Evolutionary conservation across 2,329 filamentous ascomycete species (phyloP).

Genomic region (Aspergillus ruber): DNA sequence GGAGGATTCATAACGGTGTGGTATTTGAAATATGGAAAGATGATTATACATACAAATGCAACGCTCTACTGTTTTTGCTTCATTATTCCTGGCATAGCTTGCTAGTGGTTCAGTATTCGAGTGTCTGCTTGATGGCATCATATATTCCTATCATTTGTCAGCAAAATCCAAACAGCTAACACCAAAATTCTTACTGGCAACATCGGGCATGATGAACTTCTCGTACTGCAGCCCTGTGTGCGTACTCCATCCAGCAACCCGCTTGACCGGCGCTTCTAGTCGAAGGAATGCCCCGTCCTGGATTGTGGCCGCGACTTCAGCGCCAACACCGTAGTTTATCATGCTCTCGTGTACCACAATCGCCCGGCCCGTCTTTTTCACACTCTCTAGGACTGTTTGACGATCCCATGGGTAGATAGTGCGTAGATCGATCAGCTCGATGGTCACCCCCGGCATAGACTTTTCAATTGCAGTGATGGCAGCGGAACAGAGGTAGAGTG

Average conservation of each 20-base stretch:
- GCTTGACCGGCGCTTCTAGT: constrained; percentile 75
- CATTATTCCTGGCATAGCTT: neutral
- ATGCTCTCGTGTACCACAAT: constrained; percentile 90
- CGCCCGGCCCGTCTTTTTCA: constrained; percentile 77
- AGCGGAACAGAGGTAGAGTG: constrained; percentile 72
- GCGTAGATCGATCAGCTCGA: constrained; percentile 81
- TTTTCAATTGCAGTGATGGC: constrained; percentile 73
- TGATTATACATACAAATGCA: neutral
- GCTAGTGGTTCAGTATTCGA: constrained; percentile 51
- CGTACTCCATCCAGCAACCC: constrained; percentile 85
- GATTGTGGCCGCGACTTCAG: constrained; percentile 81
- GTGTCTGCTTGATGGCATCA: constrained; percentile 60
- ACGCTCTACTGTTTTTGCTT: neutral
- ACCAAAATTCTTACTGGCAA: constrained; percentile 62
- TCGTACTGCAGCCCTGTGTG: constrained; percentile 76
- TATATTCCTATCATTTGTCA: constrained; percentile 53
- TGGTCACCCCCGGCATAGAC: constrained; percentile 60
- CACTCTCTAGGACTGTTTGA: constrained; percentile 70
- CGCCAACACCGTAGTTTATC: constrained; percentile 82
- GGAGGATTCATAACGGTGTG: too few species aligned
- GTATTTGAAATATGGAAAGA: too few species aligned
- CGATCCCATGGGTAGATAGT: constrained; percentile 92
- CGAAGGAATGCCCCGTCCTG: constrained; percentile 81
- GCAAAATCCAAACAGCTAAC: constrained; percentile 2
- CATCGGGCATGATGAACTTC: constrained; percentile 74